Evolutionary conservation across 371 early-diverging fungal species (phyloP), one percentile per base, ranked within the genome.

Genomic region (Batrachochytrium dendrobatidis): DNA sequence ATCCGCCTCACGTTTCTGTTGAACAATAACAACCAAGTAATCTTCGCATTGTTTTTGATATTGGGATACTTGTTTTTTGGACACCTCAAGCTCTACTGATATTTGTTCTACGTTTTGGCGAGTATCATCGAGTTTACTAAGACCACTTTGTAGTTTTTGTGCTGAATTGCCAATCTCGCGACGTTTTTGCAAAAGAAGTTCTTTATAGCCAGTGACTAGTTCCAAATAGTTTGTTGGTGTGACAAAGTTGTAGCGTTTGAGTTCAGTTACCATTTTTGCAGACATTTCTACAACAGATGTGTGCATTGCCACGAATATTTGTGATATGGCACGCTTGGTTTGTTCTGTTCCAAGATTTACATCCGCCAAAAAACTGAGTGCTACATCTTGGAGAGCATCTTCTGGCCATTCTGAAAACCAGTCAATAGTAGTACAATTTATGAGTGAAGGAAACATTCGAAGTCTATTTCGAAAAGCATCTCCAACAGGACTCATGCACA

Each of bases 341-440:
- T 34, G 32, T 20, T 76, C 74, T 5, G 76, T 32, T 0, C 76
- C 79, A 8, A 77, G 63, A 52, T 75, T 70, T 10, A 72, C 57
- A 34, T 63, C 65, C 10, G 65, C 61, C 3, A 81, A 60, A 55
- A 75, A 76, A 49, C 75, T 74, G 17, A 55, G 25, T 3, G 82
- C 78, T 18, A 81, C 82, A 65, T 78, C 82, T 29, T 67, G 46
- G 34, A 81, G 66, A 0, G 82, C 82, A 43, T 79, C 81, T 54
- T 79, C 75, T 1, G 81, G 79, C 82, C 82, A 82, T 43, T 74
- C 75, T 0, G 76, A 69, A 61, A 82, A 82, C 72, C 74, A 82
- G 62, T 81, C 81, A 49, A 81, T 82, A 20, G 77, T 75, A 20
- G 68, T 69, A 65, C 78, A 75, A 62, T 80, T 80, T 26, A 81